Conservation (phyloP, 73 alveolate genomes). For the Symbiodinium natans region DNA sequence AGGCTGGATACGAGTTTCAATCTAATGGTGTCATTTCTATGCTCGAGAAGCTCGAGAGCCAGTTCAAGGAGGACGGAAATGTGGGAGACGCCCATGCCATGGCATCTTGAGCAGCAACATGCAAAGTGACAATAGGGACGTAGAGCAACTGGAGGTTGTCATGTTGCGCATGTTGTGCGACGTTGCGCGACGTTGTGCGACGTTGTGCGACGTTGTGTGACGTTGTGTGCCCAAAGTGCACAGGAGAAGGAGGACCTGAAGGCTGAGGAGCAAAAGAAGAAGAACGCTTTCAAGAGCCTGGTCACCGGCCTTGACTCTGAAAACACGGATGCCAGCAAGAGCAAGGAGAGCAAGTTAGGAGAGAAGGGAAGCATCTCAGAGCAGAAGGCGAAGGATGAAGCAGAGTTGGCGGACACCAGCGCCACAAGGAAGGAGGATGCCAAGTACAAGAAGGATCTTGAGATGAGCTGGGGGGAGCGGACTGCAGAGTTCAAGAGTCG, state of each 20-base stretch:
- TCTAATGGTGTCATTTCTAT: slow-evolving; percentile 18
- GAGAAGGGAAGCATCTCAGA: neutral
- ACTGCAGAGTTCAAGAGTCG: neutral
- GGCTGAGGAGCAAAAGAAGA: neutral
- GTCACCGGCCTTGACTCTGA: slow-evolving; percentile 44
- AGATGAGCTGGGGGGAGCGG: slow-evolving; percentile 3
- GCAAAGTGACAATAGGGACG: too few relatives aligned
- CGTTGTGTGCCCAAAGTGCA: too few relatives aligned
- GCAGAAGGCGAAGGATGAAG: neutral
- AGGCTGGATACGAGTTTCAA: slow-evolving; percentile 88
- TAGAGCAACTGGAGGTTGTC: too few relatives aligned
- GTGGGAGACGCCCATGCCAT: too few relatives aligned
- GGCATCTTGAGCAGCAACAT: too few relatives aligned
- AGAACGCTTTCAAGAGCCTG: neutral
- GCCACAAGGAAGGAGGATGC: slow-evolving; percentile 17
- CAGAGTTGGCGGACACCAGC: slow-evolving; percentile 44
- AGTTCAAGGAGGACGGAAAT: slow-evolving; percentile 31
- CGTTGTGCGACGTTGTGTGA: neutral
- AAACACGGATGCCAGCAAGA: neutral
- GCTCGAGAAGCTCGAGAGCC: slow-evolving; percentile 34
- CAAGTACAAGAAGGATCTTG: slow-evolving; percentile 45
- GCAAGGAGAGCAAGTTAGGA: neutral
- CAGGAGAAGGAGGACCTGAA: too few relatives aligned
- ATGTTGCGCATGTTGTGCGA: neutral
- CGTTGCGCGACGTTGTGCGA: neutral